Conservation (phyloP, 176 grass and related monocot species). For the Eleusine coracana region DNA sequence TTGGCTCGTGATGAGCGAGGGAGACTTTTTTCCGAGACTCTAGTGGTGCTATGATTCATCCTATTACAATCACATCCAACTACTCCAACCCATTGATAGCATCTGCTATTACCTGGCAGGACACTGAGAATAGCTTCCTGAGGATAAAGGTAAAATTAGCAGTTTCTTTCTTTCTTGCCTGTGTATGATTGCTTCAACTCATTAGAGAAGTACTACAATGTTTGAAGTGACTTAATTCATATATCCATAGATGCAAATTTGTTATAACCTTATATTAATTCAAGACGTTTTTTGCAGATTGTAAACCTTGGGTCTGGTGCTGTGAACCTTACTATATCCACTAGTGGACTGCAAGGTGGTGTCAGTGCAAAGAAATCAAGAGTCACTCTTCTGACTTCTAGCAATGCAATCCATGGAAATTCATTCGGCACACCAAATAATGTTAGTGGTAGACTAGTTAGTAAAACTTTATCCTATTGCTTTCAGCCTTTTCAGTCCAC, state of each 20-base stretch:
- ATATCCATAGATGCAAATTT: not conserved
- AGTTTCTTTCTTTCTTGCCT: not conserved
- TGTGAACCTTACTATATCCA: not conserved
- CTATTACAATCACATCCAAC: not conserved
- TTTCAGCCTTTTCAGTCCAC: not conserved
- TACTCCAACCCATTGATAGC: not conserved
- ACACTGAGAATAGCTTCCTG: not conserved
- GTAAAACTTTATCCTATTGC: not conserved
- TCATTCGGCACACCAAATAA: not conserved
- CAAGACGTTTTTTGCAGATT: not conserved
- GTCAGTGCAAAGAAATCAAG: not conserved
- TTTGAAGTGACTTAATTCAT: not conserved
- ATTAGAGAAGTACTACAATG: not conserved
- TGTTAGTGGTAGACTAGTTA: not conserved
- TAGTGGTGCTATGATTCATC: slow-evolving; percentile 54
- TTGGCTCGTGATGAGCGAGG: too few relatives aligned
- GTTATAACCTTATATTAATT: not conserved
- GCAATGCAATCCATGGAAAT: not conserved
- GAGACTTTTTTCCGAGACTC: slow-evolving; percentile 41
- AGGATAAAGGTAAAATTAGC: not conserved
- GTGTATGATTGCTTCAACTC: not conserved
- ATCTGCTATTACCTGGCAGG: not conserved
- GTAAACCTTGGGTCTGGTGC: not conserved
- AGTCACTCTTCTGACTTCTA: not conserved
- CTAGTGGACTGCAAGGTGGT: not conserved